These are phyloP conservation scores for Malus orientalis DNA, from an alignment of 306 rosid genomes.

Conservation along the genomic window DNA sequence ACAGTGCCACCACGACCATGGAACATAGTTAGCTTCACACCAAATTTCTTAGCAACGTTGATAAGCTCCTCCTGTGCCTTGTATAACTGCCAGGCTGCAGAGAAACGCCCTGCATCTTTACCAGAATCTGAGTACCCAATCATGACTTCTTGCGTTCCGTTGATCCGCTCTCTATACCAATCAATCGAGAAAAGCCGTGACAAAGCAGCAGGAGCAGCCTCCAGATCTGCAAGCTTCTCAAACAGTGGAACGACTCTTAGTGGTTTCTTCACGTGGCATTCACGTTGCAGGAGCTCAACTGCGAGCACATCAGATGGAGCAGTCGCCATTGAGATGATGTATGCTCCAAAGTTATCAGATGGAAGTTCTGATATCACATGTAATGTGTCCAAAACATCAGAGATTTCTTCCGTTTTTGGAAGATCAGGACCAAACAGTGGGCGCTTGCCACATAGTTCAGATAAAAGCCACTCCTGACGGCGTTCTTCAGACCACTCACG, in stretches of 20 bases:
- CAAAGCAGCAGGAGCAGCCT: slow-evolving; percentile 92
- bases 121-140: slow-evolving; percentile 98
- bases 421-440: slow-evolving; percentile 95
- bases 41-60: slow-evolving; percentile 70
- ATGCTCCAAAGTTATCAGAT: slow-evolving; percentile 87
- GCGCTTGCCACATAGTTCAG: slow-evolving; percentile 80
- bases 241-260: slow-evolving; percentile 91
- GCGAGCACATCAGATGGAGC: slow-evolving; percentile 93
- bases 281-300: slow-evolving; percentile 87
- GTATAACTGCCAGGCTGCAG: slow-evolving; percentile 96
- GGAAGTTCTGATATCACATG: slow-evolving; percentile 91
- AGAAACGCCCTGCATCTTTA: slow-evolving; percentile 92
- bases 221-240: slow-evolving; percentile 90
- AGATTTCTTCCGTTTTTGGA: slow-evolving; percentile 83
- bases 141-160: slow-evolving; percentile 98
- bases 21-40: slow-evolving; percentile 94
- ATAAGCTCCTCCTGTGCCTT: slow-evolving; percentile 97
- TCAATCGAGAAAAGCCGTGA: slow-evolving; percentile 79
- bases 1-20: slow-evolving; percentile 99
- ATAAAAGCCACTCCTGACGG: slow-evolving; percentile 86
- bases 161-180: slow-evolving; percentile 71
- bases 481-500: slow-evolving; percentile 87
- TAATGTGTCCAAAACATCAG: slow-evolving; percentile 78
- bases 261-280: slow-evolving; percentile 69
- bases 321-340: slow-evolving; percentile 97